A percentile compares a stretch with the other conserved stretches of the same genome.
Evolutionary conservation across 495 filamentous ascomycete genomes (phyloP).

Genomic region (Aspergillus nanangensis): DNA sequence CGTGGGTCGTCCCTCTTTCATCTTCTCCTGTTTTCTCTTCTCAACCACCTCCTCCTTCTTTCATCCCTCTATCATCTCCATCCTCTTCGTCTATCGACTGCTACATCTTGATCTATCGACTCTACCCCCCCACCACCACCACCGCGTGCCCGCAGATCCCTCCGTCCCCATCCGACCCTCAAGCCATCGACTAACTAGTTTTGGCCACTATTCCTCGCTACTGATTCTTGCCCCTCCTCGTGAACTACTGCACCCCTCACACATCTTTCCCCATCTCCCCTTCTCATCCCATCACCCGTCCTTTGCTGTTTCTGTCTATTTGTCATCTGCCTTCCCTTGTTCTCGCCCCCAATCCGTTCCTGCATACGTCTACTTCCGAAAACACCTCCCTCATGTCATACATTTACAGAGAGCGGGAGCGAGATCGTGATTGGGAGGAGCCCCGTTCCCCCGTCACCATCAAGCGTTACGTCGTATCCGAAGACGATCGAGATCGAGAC

Average conservation of each 20-base stretch:
- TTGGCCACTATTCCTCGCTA: not conserved
- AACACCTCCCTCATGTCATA: constrained; percentile 37
- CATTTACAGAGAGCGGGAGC: constrained; percentile 37
- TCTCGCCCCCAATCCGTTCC: constrained; percentile 1
- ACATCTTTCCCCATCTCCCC: not conserved
- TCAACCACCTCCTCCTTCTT: not conserved
- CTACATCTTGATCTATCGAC: not conserved
- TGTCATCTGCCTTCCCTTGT: constrained; percentile 4
- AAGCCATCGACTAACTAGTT: constrained; percentile 1
- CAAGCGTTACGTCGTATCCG: constrained; percentile 48
- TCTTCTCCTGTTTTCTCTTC: not conserved
- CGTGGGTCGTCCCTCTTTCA: too few species aligned
- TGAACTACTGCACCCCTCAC: not conserved
- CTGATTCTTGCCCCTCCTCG: constrained; percentile 6
- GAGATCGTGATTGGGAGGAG: constrained; percentile 44
- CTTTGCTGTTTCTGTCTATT: constrained; percentile 5
- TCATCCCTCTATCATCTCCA: not conserved
- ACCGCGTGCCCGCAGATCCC: not conserved
- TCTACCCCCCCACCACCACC: too few species aligned
- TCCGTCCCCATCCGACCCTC: too few species aligned
- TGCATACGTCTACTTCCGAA: too few species aligned
- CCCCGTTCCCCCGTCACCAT: constrained; percentile 35
- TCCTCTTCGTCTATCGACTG: too few species aligned
- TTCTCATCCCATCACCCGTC: constrained; percentile 4
- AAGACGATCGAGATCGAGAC: constrained; percentile 40